These are phyloP conservation scores for barley (Hordeum vulgare) DNA, from an alignment of 176 grass and related monocot genomes.

Conservation along the genomic window MorexV3_pseudomolecules_assembly NC_058521.1:578855516-578856015, in stretches of 20 bases:
- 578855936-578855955: conserved; percentile 35
- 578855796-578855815: conserved; percentile 43
- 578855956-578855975: conserved; percentile 38
- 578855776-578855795: conserved; percentile 35
- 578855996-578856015: conserved; percentile 47
- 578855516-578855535: conserved; percentile 55
- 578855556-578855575: background rate
- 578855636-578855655: conserved; percentile 69
- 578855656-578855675: conserved; percentile 57
- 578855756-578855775: conserved; percentile 35
- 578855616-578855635: conserved; percentile 53
- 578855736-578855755: conserved; percentile 53
- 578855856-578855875: conserved; percentile 61
- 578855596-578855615: conserved; percentile 61
- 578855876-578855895: conserved; percentile 17
- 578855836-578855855: conserved; percentile 49
- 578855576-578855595: background rate
- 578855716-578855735: conserved; percentile 43
- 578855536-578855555: conserved; percentile 34
- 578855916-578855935: conserved; percentile 29
- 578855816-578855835: conserved; percentile 34
- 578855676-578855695: conserved; percentile 57
- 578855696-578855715: conserved; percentile 42
- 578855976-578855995: conserved; percentile 34
- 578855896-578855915: conserved; percentile 31